Percentiles rank a stretch among this genome's conserved stretches.
phyloP scores from a whole-genome alignment of 768 basidiomycete genomes.

The Pholiota molesta region DNA sequence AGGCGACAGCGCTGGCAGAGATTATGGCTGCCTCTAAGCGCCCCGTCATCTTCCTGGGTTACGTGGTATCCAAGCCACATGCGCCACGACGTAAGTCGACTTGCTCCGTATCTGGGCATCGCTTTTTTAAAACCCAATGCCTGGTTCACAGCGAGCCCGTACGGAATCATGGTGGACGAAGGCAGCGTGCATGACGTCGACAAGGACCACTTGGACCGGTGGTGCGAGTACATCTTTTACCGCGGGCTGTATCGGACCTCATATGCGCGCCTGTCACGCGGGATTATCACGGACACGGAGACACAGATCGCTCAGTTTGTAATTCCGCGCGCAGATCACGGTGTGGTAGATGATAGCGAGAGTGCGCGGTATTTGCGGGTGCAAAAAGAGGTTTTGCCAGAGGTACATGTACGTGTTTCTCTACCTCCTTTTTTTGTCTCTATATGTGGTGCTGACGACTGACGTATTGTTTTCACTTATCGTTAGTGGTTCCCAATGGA shows the following conservation, averaged over 20 bases:
- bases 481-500: slow-evolving; percentile 76
- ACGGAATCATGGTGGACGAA: slow-evolving; percentile 75
- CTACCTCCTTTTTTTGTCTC: background rate
- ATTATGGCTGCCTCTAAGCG: slow-evolving; percentile 76
- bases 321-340: slow-evolving; percentile 59
- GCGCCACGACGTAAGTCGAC: slow-evolving; percentile 58
- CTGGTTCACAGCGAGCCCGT: slow-evolving; percentile 61
- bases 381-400: slow-evolving; percentile 66
- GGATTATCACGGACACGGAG: slow-evolving; percentile 89
- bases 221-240: slow-evolving; percentile 93
- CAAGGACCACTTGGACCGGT: slow-evolving; percentile 67
- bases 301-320: slow-evolving; percentile 88
- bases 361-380: slow-evolving; percentile 69
- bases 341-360: slow-evolving; percentile 58
- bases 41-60: slow-evolving; percentile 81
- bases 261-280: slow-evolving; percentile 83
- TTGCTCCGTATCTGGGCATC: background rate
- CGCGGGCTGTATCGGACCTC: slow-evolving; percentile 77
- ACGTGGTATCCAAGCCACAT: slow-evolving; percentile 75
- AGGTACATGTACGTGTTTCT: slow-evolving; percentile 55
- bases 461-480: background rate
- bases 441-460: background rate
- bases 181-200: slow-evolving; percentile 84
- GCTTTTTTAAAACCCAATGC: background rate
- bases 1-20: slow-evolving; percentile 77